Evolutionary conservation across 345 rosid species (phyloP).

Genomic region (Geranium rotundifolium): DNA sequence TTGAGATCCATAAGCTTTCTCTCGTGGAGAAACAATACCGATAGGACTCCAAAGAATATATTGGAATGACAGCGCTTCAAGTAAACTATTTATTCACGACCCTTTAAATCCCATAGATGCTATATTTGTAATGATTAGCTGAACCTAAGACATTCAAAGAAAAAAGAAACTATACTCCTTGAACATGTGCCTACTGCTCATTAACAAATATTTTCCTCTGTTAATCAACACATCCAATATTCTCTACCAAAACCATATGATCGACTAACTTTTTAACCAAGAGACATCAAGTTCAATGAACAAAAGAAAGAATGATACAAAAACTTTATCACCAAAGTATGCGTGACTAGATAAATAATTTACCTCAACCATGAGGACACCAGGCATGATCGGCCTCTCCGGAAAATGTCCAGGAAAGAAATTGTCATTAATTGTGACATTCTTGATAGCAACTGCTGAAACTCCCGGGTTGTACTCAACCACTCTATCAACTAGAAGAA

Average conservation of each 20-base stretch:
- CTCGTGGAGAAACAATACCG: too few relatives aligned
- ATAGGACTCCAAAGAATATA: too few relatives aligned
- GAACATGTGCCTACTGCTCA: slow-evolving; percentile 29
- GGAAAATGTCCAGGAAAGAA: slow-evolving; percentile 99
- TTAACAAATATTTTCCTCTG: slow-evolving; percentile 1
- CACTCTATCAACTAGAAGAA: slow-evolving; percentile 94
- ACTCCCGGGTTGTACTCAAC: slow-evolving; percentile 89
- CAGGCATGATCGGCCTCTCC: slow-evolving; percentile 98
- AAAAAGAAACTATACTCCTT: not conserved
- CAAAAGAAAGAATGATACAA: not conserved
- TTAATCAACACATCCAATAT: too few relatives aligned
- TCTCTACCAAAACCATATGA: too few relatives aligned
- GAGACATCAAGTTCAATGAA: too few relatives aligned
- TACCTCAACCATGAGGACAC: slow-evolving; percentile 99
- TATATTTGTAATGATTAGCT: slow-evolving; percentile 49
- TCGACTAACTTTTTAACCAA: too few relatives aligned
- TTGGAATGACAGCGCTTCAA: too few relatives aligned
- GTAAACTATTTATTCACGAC: too few relatives aligned
- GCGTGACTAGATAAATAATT: not conserved
- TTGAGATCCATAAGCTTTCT: too few relatives aligned
- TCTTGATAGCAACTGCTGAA: slow-evolving; percentile 90
- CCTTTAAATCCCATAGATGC: too few relatives aligned
- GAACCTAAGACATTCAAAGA: slow-evolving; percentile 53
- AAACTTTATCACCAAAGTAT: too few relatives aligned
- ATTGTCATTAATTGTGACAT: slow-evolving; percentile 94